These are phyloP conservation scores for Penicillium hesseltinei DNA, from an alignment of 2,329 filamentous ascomycete genomes.

Conservation along the genomic window DNA sequence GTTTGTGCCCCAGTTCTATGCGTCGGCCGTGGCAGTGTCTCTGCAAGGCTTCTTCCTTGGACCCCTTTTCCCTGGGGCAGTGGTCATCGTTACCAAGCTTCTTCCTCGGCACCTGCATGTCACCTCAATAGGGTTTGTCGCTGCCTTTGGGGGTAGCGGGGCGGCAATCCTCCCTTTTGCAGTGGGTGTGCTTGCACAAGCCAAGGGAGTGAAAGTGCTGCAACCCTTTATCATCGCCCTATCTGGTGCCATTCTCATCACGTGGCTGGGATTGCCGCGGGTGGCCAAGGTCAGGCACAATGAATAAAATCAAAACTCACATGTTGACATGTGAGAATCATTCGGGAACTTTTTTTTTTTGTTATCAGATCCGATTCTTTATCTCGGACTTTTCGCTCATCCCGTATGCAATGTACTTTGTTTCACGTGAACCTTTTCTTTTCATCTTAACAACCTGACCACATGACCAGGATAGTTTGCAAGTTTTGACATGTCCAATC, in stretches of 20 bases:
- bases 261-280: constrained; percentile 49
- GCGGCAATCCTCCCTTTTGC: constrained; percentile 51
- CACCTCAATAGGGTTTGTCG: constrained; percentile 75
- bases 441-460: neutral
- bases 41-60: constrained; percentile 78
- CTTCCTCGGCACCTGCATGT: constrained; percentile 73
- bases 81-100: constrained; percentile 71
- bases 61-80: constrained; percentile 72
- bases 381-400: neutral
- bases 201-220: constrained; percentile 58
- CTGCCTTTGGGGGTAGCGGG: constrained; percentile 72
- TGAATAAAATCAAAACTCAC: constrained; percentile 9
- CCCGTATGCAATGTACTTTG: neutral
- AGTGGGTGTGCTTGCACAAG: constrained; percentile 51
- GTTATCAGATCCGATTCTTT: constrained; percentile 26
- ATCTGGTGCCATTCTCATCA: constrained; percentile 49
- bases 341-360: constrained; percentile 7
- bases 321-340: constrained; percentile 21
- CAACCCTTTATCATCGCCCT: constrained; percentile 60
- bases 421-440: neutral
- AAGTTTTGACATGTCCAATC: neutral
- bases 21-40: constrained; percentile 68
- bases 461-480: neutral
- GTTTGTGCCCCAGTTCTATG: constrained; percentile 74
- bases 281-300: constrained; percentile 18